These are phyloP conservation scores for Eleusine coracana DNA, from an alignment of 176 grass and related monocot genomes.

Conservation along the genomic window DNA sequence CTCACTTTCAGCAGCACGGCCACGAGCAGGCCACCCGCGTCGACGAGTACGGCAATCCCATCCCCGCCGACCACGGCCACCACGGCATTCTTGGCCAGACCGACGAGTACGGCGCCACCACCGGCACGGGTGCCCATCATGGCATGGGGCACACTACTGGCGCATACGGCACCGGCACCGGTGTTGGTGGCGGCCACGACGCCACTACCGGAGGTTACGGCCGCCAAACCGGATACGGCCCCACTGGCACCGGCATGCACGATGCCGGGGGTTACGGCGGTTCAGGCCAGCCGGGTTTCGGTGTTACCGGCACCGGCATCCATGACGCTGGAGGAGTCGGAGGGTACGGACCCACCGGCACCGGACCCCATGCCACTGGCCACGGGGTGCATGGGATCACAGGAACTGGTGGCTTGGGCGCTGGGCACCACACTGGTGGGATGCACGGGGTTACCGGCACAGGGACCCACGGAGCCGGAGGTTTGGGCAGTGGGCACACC, in stretches of 20 bases:
- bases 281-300: background rate
- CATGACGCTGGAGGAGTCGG: background rate
- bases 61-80: background rate
- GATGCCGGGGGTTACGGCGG: constrained; percentile 9
- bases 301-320: background rate
- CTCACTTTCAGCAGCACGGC: constrained; percentile 25
- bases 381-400: background rate
- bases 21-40: background rate
- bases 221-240: constrained; percentile 29
- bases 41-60: constrained; percentile 41
- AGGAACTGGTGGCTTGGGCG: background rate
- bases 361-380: background rate
- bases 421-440: background rate
- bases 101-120: background rate
- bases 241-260: constrained; percentile 29
- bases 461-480: background rate
- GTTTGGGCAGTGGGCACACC: constrained; percentile 21
- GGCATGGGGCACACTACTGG: background rate
- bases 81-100: background rate
- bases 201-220: background rate
- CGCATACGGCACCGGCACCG: background rate
- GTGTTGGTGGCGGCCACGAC: background rate
- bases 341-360: background rate
- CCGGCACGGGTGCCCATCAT: background rate
- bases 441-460: background rate